Evolutionary conservation across 2,329 filamentous ascomycete species (phyloP), one percentile per base, ranked within the genome.

Genomic region (Fusarium sp.): DNA sequence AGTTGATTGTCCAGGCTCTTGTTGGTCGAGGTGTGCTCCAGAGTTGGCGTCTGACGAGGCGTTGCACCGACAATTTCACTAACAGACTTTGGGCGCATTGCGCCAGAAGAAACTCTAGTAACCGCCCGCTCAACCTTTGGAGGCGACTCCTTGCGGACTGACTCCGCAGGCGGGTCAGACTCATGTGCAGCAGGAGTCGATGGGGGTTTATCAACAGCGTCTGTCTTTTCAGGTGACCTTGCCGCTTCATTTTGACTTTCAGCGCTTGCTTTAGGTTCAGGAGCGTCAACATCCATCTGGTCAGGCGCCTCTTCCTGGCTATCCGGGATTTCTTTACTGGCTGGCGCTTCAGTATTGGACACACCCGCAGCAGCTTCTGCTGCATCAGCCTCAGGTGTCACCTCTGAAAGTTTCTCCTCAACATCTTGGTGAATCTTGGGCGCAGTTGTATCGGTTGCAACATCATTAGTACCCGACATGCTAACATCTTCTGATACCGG

Each of bases 51-150:
- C 29, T 72, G 71, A 35, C 70, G 77, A 36, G 85, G 80, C 15
- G 81, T 82, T 57, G 86, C 87, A 48, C 86, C 88, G 6, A 91
- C 79, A 38, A 91, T 90, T 73, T 92, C 90, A 15, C 86, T 89
- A 5, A 91, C 88, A 6, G 89, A 91, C 70, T 91, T 92, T 48
- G 89, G 86, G 59, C 86, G 82, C 67, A 91, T 86, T 3, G 88
- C 86, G 38, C 88, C 89, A 9, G 90, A 91, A 4, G 88, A 87
- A 22, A 91, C 87, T 66, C 89, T 79, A 1, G 88, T 91, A 10
- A 87, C 89, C 78, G 89, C 89, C 28, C 88, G 82, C 66, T 79
- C 76, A 5, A 66, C 56, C 9, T 69, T 70, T 15, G 66, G 65
- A 2, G 71, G 50, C 2, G 51, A 55, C 11, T 75, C 70, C 25